phyloP scores from a whole-genome alignment of 352 stramenopile species.

The Pythium aristosporum region DNA sequence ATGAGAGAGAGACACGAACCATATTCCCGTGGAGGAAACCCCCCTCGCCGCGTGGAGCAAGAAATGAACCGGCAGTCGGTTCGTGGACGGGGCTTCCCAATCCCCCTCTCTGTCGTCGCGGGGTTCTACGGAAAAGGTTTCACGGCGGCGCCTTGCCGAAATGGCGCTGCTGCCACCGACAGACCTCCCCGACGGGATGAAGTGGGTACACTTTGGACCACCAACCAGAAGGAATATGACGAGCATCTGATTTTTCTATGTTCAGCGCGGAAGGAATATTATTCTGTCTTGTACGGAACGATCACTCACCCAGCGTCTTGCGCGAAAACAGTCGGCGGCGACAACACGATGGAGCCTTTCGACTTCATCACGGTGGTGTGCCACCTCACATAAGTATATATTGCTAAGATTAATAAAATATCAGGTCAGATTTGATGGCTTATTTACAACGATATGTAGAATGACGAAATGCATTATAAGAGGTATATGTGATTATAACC shows the following conservation, averaged over 20 bases:
- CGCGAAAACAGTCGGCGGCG: no score
- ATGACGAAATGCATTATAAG: no score
- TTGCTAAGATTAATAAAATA: no score
- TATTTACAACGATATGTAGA: no score
- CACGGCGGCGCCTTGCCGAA: slow-evolving; percentile 1
- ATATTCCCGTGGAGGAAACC: neutral
- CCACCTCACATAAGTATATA: no score
- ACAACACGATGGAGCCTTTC: no score
- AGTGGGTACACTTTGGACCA: neutral
- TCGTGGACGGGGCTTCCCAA: neutral
- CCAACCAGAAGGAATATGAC: neutral
- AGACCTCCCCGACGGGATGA: slow-evolving; percentile 3
- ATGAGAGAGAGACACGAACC: neutral
- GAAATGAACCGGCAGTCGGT: neutral
- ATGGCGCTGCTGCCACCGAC: slow-evolving; percentile 18
- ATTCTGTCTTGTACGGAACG: slow-evolving; percentile 8
- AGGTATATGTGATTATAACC: no score
- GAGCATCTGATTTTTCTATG: slow-evolving; percentile 11
- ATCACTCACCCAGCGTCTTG: neutral
- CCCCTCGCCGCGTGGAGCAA: neutral
- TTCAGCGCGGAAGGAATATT: neutral
- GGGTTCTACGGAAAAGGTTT: slow-evolving; percentile 23
- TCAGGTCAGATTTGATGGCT: no score
- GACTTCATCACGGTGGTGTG: no score
- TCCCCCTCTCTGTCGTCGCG: neutral